A percentile compares a stretch with the other conserved stretches of the same genome.
Evolutionary conservation across 495 filamentous ascomycete species (phyloP).

Genomic region (Bacidia gigantensis): DNA sequence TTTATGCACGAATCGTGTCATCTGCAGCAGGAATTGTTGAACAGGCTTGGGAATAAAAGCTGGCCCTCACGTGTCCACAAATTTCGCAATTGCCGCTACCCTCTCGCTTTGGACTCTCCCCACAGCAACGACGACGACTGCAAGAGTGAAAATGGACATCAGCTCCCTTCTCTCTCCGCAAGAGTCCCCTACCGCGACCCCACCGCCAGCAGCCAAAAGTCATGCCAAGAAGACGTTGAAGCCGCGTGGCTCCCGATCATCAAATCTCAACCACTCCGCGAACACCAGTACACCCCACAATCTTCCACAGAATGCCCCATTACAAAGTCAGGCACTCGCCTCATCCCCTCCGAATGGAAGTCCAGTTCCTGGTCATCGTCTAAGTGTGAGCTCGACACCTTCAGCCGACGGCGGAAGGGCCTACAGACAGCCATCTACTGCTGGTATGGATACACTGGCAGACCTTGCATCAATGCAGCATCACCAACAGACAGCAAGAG

Average conservation of each 20-base stretch:
- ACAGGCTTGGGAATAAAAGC: neutral
- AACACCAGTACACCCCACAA: conserved; percentile 9
- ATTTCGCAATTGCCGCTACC: no score
- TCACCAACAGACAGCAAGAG: conserved; percentile 38
- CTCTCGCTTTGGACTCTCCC: neutral
- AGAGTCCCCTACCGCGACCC: conserved; percentile 37
- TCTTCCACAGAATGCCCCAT: conserved; percentile 13
- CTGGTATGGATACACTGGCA: conserved; percentile 52
- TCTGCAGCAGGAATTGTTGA: neutral
- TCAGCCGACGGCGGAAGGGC: conserved; percentile 23
- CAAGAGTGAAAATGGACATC: conserved; percentile 45
- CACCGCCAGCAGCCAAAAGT: conserved; percentile 15
- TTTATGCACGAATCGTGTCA: neutral
- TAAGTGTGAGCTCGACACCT: conserved; percentile 22
- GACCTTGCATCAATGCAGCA: conserved; percentile 56
- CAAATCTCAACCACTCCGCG: conserved; percentile 3
- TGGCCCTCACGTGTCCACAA: no score
- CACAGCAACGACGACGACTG: no score
- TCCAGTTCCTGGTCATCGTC: conserved; percentile 12
- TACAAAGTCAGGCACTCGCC: conserved; percentile 13
- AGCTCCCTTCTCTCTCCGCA: conserved; percentile 57
- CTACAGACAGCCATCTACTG: conserved; percentile 38
- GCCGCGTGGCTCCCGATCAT: conserved; percentile 7
- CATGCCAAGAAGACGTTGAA: conserved; percentile 13
- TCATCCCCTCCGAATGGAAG: conserved; percentile 14